Percentiles rank a stretch among this genome's conserved stretches.
Evolutionary conservation across 148 eudicot genomes (phyloP).

Genomic region (Cornus florida): DNA sequence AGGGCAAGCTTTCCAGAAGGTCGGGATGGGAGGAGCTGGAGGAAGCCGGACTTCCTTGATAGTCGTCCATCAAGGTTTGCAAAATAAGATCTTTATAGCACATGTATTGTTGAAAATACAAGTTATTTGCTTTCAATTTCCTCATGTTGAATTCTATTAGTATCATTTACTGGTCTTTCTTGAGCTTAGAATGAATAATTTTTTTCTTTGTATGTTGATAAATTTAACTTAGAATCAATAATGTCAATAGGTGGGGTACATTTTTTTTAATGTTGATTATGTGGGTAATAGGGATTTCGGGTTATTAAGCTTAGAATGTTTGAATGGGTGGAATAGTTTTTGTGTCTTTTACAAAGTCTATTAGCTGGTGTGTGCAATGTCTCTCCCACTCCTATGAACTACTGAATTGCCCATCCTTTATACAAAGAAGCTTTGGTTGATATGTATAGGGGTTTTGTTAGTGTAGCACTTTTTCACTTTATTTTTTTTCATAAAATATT

Average conservation of each 20-base stretch:
- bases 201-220: too few species aligned
- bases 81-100: not conserved
- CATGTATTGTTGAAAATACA: not conserved
- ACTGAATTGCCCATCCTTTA: not conserved
- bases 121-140: not conserved
- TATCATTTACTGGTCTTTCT: too few species aligned
- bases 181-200: too few species aligned
- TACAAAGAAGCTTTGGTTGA: not conserved
- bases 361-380: not conserved
- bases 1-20: constrained; percentile 32
- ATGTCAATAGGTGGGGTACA: not conserved
- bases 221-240: not conserved
- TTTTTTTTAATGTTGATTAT: not conserved
- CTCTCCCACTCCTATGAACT: not conserved
- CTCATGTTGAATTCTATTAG: too few species aligned
- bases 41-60: constrained; percentile 55
- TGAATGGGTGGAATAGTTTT: not conserved
- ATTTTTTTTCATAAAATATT: too few species aligned
- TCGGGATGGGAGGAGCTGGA: constrained; percentile 61
- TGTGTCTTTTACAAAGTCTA: too few species aligned
- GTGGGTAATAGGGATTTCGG: not conserved
- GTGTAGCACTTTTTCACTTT: not conserved
- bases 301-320: not conserved
- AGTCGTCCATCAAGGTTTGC: constrained; percentile 60
- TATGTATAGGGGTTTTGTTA: too few species aligned